These are phyloP conservation scores for Hyaloscypha hepaticicola DNA, from an alignment of 495 filamentous ascomycete species.

Conservation along the genomic window DNA sequence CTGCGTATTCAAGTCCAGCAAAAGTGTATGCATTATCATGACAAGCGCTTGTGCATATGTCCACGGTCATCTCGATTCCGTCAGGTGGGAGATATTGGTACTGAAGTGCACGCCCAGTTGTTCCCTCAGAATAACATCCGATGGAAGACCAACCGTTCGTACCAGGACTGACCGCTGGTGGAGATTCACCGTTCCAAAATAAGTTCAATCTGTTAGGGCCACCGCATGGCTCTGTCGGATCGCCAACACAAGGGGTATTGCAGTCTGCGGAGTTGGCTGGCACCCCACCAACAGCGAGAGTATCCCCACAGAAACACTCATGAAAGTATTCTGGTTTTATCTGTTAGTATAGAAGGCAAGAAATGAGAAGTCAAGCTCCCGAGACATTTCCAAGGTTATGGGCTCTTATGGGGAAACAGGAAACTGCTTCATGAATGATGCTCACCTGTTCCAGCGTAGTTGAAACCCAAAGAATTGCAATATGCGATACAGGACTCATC, in stretches of 20 bases:
- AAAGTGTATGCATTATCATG: slow-evolving; percentile 31
- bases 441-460: slow-evolving; percentile 40
- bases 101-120: slow-evolving; percentile 11
- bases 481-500: slow-evolving; percentile 39
- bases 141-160: slow-evolving; percentile 3
- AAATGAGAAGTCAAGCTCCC: too few species aligned
- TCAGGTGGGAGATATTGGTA: slow-evolving; percentile 3
- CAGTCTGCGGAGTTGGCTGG: slow-evolving; percentile 18
- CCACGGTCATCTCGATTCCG: slow-evolving; percentile 40
- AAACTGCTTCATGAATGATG: slow-evolving; percentile 25
- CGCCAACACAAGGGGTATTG: slow-evolving; percentile 29
- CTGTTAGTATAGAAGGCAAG: neutral
- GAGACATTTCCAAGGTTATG: too few species aligned
- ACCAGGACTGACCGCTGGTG: slow-evolving; percentile 8
- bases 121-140: slow-evolving; percentile 18
- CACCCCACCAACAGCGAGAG: neutral
- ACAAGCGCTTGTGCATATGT: slow-evolving; percentile 40
- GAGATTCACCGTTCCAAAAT: slow-evolving; percentile 17
- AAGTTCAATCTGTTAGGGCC: slow-evolving; percentile 37
- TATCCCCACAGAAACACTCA: slow-evolving; percentile 29
- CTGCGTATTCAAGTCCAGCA: slow-evolving; percentile 40
- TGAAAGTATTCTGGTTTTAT: slow-evolving; percentile 28
- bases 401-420: neutral
- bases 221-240: slow-evolving; percentile 28
- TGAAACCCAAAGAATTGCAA: slow-evolving; percentile 37